A percentile compares a stretch with the other conserved stretches of the same genome.
These are phyloP conservation scores for Helenozyma baotianmanensis DNA, from an alignment of 805 yeast species.

Conservation along the genomic window DNA sequence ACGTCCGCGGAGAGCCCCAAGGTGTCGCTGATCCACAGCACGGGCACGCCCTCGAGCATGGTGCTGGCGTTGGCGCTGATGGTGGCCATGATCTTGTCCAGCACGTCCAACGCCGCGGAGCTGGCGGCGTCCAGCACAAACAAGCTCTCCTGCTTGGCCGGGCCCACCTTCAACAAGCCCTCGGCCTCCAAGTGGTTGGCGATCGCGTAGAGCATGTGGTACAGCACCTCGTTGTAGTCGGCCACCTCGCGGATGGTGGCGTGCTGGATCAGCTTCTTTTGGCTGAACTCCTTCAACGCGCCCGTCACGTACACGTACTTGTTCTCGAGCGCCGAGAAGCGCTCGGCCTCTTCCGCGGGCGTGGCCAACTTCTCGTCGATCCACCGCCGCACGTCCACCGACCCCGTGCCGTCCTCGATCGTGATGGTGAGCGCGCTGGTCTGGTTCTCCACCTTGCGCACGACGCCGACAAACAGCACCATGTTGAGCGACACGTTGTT, in stretches of 20 bases:
- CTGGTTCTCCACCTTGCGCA: conserved; percentile 59
- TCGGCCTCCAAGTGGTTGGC: conserved; percentile 52
- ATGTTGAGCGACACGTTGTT: conserved; percentile 58
- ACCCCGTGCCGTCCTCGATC: conserved; percentile 74
- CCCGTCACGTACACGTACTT: conserved; percentile 57
- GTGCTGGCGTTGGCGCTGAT: conserved; percentile 47
- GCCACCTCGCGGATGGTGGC: conserved; percentile 53
- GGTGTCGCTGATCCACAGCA: conserved; percentile 54
- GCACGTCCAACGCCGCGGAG: conserved; percentile 14
- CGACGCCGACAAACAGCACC: conserved; percentile 63
- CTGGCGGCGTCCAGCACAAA: conserved; percentile 25
- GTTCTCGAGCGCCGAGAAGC: conserved; percentile 39
- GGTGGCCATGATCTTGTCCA: conserved; percentile 46
- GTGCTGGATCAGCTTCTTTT: conserved; percentile 60
- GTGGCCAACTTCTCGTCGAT: conserved; percentile 26
- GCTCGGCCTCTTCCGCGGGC: conserved; percentile 26
- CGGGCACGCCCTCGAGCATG: conserved; percentile 77
- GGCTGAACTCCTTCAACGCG: conserved; percentile 51
- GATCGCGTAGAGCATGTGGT: conserved; percentile 64
- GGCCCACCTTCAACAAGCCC: conserved; percentile 35
- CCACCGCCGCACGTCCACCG: conserved; percentile 63
- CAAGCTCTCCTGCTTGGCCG: conserved; percentile 20
- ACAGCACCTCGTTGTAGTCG: conserved; percentile 64
- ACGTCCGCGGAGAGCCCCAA: conserved; percentile 47
- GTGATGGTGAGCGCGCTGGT: conserved; percentile 53